Evolutionary conservation across 306 rosid species (phyloP).

Genomic region (Begonia loranthoides): DNA sequence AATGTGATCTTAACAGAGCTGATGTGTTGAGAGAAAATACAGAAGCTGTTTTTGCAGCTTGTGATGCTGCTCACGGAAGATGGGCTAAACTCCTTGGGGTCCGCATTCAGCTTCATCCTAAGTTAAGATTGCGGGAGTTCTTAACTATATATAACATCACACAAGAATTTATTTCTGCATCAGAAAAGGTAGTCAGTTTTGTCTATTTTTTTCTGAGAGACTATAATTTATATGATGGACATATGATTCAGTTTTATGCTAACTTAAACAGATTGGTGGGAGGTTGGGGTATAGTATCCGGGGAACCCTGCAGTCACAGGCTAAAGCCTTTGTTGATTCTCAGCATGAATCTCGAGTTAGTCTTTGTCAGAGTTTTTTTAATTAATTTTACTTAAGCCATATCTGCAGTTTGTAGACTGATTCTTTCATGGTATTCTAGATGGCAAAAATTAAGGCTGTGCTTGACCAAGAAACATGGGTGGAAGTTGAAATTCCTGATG

Average conservation of each 20-base stretch:
- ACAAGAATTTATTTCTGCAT: slow-evolving; percentile 83
- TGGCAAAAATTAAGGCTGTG: slow-evolving; percentile 91
- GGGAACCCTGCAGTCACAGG: slow-evolving; percentile 95
- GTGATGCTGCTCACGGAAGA: slow-evolving; percentile 99
- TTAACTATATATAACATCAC: slow-evolving; percentile 66
- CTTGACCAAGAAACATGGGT: slow-evolving; percentile 99
- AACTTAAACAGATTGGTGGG: slow-evolving; percentile 80
- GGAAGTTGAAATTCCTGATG: slow-evolving; percentile 97
- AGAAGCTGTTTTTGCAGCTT: slow-evolving; percentile 99
- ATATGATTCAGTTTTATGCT: background rate
- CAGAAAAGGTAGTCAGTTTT: slow-evolving; percentile 56
- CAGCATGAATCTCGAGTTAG: slow-evolving; percentile 99
- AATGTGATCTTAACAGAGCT: slow-evolving; percentile 75
- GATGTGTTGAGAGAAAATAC: slow-evolving; percentile 99
- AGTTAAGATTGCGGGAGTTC: slow-evolving; percentile 88
- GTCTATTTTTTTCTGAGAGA: slow-evolving; percentile 1
- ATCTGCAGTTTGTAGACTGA: slow-evolving; percentile 10
- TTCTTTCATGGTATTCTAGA: slow-evolving; percentile 29
- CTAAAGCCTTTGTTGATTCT: slow-evolving; percentile 89
- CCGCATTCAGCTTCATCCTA: slow-evolving; percentile 91
- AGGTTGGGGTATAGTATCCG: slow-evolving; percentile 98
- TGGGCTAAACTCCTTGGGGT: slow-evolving; percentile 99
- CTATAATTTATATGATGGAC: too few species aligned
- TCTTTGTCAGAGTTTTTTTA: slow-evolving; percentile 9
- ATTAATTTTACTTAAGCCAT: background rate